Conservation (phyloP, 2,329 filamentous ascomycete genomes). For the Penicillium italicum region DNA sequence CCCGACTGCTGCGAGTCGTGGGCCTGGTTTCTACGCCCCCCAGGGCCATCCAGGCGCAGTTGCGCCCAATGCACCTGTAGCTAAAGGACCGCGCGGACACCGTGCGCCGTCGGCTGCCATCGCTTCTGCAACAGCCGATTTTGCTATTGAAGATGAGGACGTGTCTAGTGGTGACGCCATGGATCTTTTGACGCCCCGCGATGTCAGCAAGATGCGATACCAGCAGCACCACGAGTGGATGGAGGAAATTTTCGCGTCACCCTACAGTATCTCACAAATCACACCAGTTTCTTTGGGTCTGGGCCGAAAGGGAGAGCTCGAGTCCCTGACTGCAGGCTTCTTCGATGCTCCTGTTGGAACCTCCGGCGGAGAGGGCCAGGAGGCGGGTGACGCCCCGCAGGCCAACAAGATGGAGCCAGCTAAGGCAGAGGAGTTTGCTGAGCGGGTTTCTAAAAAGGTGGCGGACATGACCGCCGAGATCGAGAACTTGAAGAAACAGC, state of each 20-base stretch:
- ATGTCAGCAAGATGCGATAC: conserved; percentile 83
- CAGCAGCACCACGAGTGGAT: conserved; percentile 98
- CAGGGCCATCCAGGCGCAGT: conserved; percentile 28
- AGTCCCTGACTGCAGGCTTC: conserved; percentile 76
- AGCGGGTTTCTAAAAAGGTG: conserved; percentile 69
- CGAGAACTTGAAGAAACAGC: conserved; percentile 74
- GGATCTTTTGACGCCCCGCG: conserved; percentile 81
- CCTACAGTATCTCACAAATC: conserved; percentile 81
- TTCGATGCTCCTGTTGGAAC: conserved; percentile 59
- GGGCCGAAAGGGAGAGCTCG: conserved; percentile 77
- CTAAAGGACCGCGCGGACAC: conserved; percentile 42
- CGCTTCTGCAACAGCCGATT: conserved; percentile 42
- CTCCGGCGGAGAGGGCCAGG: conserved; percentile 28
- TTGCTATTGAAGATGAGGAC: conserved; percentile 77
- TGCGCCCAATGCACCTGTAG: conserved; percentile 23
- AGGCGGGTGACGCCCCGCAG: conserved; percentile 30
- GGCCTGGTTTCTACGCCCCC: conserved; percentile 37
- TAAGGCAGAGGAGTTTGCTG: conserved; percentile 80
- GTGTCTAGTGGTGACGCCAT: conserved; percentile 82
- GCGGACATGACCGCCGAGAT: conserved; percentile 75
- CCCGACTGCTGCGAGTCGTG: conserved; percentile 34
- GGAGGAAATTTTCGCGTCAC: conserved; percentile 92
- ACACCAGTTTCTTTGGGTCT: conserved; percentile 81
- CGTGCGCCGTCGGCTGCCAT: conserved; percentile 41
- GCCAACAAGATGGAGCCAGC: conserved; percentile 66